These are phyloP conservation scores for Fusarium palustre DNA, from an alignment of 2,329 filamentous ascomycete genomes.

Conservation along the genomic window DNA sequence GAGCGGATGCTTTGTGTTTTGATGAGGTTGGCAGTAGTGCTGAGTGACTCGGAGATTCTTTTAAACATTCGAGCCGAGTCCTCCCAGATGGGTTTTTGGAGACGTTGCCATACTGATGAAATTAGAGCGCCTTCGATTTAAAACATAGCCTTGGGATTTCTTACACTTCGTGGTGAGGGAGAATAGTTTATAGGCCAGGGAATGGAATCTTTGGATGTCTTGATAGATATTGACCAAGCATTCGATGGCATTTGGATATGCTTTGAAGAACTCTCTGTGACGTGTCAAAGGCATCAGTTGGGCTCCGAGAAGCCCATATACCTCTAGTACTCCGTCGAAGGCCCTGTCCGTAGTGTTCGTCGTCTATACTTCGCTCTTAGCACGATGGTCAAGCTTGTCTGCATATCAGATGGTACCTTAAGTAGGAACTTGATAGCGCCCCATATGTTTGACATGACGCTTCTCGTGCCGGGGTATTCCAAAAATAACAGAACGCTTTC, in stretches of 20 bases:
- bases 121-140: accelerated
- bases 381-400: background rate
- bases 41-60: background rate
- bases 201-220: background rate
- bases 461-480: background rate
- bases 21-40: accelerated
- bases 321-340: conserved; percentile 3
- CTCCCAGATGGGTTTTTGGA: conserved; percentile 15
- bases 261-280: background rate
- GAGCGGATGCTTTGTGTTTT: background rate
- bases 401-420: background rate
- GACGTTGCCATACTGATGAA: conserved; percentile 8
- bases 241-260: background rate
- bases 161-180: background rate
- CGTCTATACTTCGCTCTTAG: background rate
- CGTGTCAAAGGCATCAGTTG: background rate
- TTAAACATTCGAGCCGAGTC: background rate
- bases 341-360: background rate
- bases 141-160: accelerated
- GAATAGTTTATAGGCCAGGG: background rate
- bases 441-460: background rate
- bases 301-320: conserved; percentile 1
- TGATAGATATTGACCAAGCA: background rate
- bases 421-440: background rate
- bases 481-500: background rate